phyloP scores from a whole-genome alignment of 176 grass and related monocot genomes.

The Zoysia pacifica region DNA sequence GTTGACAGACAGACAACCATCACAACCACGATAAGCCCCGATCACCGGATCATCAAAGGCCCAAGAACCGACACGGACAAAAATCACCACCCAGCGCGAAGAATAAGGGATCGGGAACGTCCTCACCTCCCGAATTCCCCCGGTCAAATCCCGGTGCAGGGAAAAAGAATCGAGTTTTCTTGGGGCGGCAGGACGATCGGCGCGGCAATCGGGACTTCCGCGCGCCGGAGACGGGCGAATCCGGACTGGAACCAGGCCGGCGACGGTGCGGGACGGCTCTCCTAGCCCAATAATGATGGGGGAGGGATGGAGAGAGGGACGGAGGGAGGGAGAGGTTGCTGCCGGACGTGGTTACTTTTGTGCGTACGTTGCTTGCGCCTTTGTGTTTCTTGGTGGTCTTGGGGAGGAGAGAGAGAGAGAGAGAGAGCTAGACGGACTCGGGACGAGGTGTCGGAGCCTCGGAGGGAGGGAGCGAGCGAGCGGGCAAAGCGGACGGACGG shows the following conservation, averaged over 20 bases:
- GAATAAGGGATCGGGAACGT: conserved; percentile 11
- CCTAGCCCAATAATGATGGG: conserved; percentile 32
- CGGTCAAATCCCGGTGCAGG: neutral
- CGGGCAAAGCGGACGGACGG: no score
- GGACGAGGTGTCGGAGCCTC: no score
- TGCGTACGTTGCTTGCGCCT: neutral
- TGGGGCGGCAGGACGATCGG: neutral
- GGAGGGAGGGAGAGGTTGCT: neutral
- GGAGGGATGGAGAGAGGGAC: neutral
- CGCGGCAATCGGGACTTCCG: conserved; percentile 9
- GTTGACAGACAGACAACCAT: neutral
- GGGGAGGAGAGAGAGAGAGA: no score
- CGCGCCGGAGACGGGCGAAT: conserved; percentile 27
- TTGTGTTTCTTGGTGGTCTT: neutral
- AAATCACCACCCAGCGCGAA: neutral
- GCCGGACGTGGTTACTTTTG: neutral
- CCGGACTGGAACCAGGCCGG: conserved; percentile 21
- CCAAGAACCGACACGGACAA: neutral
- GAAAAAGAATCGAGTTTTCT: conserved; percentile 22
- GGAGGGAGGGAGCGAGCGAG: no score
- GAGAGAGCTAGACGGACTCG: no score
- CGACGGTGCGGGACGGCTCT: conserved; percentile 28
- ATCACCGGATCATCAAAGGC: neutral
- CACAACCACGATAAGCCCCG: neutral
- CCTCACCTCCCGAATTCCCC: conserved; percentile 37